Evolutionary conservation across 345 rosid genomes (phyloP).

Genomic region (Luvunga scandens): DNA sequence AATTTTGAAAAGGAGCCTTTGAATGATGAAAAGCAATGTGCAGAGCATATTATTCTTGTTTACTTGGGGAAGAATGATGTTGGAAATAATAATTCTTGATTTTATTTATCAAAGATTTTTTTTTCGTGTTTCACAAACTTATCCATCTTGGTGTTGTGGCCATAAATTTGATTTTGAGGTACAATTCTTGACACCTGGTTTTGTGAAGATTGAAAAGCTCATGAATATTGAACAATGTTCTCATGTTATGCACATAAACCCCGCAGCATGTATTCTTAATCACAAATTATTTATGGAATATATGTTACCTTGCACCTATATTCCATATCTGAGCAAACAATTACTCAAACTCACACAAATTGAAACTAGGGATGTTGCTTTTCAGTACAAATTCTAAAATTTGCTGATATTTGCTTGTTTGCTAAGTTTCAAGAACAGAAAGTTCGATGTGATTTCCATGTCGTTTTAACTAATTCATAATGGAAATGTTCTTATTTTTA

Average conservation of each 20-base stretch:
- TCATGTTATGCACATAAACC: slow-evolving; percentile 96
- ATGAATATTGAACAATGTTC: slow-evolving; percentile 86
- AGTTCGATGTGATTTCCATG: not conserved
- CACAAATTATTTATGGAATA: not conserved
- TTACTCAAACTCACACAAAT: not conserved
- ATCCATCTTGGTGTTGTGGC: not conserved
- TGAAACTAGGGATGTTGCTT: not conserved
- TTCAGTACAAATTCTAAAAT: not conserved
- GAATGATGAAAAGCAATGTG: slow-evolving; percentile 85
- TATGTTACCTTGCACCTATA: not conserved
- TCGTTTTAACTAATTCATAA: not conserved
- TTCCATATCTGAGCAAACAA: not conserved
- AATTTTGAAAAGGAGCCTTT: slow-evolving; percentile 68
- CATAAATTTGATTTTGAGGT: slow-evolving; percentile 2
- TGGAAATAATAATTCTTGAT: slow-evolving; percentile 60
- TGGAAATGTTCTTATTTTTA: not conserved
- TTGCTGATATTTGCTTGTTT: not conserved
- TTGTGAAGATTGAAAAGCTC: slow-evolving; percentile 87
- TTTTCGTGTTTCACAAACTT: not conserved
- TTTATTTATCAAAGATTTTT: not conserved
- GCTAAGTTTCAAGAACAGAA: not conserved
- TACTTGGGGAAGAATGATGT: slow-evolving; percentile 98
- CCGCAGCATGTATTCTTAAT: slow-evolving; percentile 49
- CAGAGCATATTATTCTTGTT: slow-evolving; percentile 93
- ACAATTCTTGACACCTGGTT: slow-evolving; percentile 80